These are phyloP conservation scores for Tephrocybe sp. DNA, from an alignment of 768 basidiomycete species.

Conservation along the genomic window DNA sequence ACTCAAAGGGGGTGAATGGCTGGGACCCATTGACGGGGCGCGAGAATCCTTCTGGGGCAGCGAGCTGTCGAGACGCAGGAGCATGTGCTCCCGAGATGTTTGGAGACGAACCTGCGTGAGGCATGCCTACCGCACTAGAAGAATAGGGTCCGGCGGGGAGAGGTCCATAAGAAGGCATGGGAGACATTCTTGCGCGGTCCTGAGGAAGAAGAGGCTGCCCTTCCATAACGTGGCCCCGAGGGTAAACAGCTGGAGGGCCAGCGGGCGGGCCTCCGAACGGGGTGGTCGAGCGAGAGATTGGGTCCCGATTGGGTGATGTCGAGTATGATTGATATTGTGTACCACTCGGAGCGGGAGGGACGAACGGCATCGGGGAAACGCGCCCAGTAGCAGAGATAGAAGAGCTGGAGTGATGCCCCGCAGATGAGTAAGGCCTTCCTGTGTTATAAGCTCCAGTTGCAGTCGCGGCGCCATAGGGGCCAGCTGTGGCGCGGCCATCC, in stretches of 20 bases:
- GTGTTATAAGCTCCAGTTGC: constrained; percentile 30
- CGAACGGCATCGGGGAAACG: constrained; percentile 47
- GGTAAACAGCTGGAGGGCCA: constrained; percentile 40
- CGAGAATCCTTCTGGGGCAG: constrained; percentile 70
- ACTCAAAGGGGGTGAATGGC: constrained; percentile 66
- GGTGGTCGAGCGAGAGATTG: constrained; percentile 40
- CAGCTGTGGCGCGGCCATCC: constrained; percentile 27
- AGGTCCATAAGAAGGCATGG: constrained; percentile 42
- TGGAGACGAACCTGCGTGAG: constrained; percentile 30
- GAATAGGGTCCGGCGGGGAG: constrained; percentile 18
- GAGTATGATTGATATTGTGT: constrained; percentile 13
- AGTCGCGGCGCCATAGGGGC: constrained; percentile 28
- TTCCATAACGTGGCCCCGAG: constrained; percentile 54
- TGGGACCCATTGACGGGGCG: constrained; percentile 68
- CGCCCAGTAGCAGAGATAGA: constrained; percentile 23
- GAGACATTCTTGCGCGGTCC: constrained; percentile 45
- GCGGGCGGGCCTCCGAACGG: constrained; percentile 33
- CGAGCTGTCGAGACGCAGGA: constrained; percentile 38
- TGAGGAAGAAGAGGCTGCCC: constrained; percentile 42
- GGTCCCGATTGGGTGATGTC: constrained; percentile 35
- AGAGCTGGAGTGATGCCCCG: constrained; percentile 17
- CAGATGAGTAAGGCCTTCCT: constrained; percentile 18
- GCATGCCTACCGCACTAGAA: constrained; percentile 15
- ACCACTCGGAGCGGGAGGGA: constrained; percentile 16
- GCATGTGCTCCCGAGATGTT: constrained; percentile 30